Evolutionary conservation across 192 early-diverging fungal species (phyloP).

Genomic region (Allomyces macrogynus): DNA sequence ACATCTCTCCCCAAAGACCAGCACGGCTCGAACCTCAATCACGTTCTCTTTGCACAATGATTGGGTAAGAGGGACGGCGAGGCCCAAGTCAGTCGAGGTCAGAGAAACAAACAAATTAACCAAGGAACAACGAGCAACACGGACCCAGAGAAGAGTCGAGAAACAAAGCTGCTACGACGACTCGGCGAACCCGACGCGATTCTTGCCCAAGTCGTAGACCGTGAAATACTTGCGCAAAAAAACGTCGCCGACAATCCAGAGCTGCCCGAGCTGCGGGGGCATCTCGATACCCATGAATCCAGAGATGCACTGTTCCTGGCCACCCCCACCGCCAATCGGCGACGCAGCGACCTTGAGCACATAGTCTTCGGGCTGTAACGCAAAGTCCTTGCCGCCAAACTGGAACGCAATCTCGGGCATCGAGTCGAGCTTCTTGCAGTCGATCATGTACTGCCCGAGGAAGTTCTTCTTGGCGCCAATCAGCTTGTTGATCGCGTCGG

Average conservation of each 20-base stretch:
- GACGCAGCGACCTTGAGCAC: conserved; percentile 20
- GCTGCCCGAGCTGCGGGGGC: conserved; percentile 47
- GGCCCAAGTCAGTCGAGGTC: too few relatives aligned
- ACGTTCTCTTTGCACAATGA: too few relatives aligned
- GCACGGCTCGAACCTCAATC: too few relatives aligned
- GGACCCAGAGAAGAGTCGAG: too few relatives aligned
- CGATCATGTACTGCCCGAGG: conserved; percentile 71
- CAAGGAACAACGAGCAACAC: too few relatives aligned
- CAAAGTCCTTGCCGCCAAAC: conserved; percentile 56
- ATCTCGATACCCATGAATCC: conserved; percentile 89
- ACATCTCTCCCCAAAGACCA: too few relatives aligned
- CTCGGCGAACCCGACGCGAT: conserved; percentile 44
- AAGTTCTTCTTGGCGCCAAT: conserved; percentile 88
- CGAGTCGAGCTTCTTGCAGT: conserved; percentile 42
- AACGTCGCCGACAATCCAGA: conserved; percentile 73
- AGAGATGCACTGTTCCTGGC: conserved; percentile 43
- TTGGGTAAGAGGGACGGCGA: too few relatives aligned
- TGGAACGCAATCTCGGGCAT: conserved; percentile 58
- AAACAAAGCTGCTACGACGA: conserved; percentile 7
- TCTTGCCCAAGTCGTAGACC: conserved; percentile 45
- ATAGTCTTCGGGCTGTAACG: conserved; percentile 40
- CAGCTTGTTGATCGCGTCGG: conserved; percentile 70
- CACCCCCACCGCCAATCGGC: background rate
- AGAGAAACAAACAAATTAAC: too few relatives aligned
- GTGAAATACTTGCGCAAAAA: conserved; percentile 67